phyloP scores from a whole-genome alignment of 1,284 basidiomycete species.

The Cryptococcus jaspeensis region DNA sequence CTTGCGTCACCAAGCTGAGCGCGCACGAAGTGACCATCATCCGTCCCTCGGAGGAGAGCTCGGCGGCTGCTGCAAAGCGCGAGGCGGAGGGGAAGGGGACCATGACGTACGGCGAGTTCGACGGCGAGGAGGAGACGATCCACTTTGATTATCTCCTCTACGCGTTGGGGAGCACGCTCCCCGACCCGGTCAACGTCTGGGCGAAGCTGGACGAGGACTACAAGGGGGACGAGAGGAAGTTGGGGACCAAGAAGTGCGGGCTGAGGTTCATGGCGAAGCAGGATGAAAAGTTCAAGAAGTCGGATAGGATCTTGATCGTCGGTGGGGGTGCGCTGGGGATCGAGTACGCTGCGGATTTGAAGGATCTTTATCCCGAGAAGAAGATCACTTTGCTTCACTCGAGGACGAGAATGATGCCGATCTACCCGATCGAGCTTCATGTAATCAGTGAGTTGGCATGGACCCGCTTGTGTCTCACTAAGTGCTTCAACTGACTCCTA shows the following conservation, averaged over 20 bases:
- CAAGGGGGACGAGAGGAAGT: constrained; percentile 18
- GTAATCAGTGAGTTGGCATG: constrained; percentile 32
- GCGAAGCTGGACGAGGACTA: constrained; percentile 14
- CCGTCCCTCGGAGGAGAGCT: constrained; percentile 14
- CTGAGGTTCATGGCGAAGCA: constrained; percentile 31
- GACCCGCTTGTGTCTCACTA: not conserved
- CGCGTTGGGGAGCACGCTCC: constrained; percentile 48
- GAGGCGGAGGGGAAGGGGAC: constrained; percentile 5
- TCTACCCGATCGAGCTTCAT: constrained; percentile 53
- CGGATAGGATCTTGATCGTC: constrained; percentile 50
- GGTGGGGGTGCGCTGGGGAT: constrained; percentile 56
- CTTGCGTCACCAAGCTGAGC: constrained; percentile 55
- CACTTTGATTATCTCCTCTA: constrained; percentile 54
- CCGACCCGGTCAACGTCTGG: constrained; percentile 50
- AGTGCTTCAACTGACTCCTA: not conserved
- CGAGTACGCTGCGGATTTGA: constrained; percentile 55
- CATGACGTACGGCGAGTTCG: constrained; percentile 20
- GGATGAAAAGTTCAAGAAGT: constrained; percentile 38
- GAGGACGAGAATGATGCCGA: constrained; percentile 50
- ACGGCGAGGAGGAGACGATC: constrained; percentile 40
- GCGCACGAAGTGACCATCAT: constrained; percentile 56
- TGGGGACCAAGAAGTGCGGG: constrained; percentile 41
- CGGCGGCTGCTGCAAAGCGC: not conserved
- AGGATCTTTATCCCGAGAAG: constrained; percentile 50
- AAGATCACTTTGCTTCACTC: constrained; percentile 55